Base-by-base conservation (phyloP, 192 early-diverging fungal genomes). In the Coemansia sp. region DNA sequence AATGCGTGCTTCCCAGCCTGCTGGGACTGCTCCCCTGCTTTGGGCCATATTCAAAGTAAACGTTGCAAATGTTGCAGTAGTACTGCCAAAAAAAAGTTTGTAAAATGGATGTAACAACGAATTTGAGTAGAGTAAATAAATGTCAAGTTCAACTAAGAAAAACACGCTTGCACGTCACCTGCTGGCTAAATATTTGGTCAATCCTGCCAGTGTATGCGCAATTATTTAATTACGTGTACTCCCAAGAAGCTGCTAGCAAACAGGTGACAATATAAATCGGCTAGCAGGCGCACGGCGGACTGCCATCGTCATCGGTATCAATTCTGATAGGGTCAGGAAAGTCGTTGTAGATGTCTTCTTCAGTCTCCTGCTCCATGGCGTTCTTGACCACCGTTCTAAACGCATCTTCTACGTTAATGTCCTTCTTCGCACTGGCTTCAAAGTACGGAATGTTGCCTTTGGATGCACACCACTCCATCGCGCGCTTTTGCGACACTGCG, bases 361-460 rank as follows among this genome's bases (percentile, higher is more conserved):
- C 94, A 22, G 89, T 83, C 75, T 98, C 96, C 75, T 97, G 94
- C 64, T 92, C 87, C 71, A 99, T 83, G 20, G 97, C 95, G 62
- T 93, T 95, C 78, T 87, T 92, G 42, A 95, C 96, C 78, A 97
- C 92, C 23, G 92, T 94, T 63, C 91, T 91, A 85, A 99, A 99
- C 47, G 97, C 97, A 61, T 89, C 85, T 56, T 99, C 97, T 25
- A 99, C 97, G 65, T 99, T 98, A 82, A 94, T 96, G 44, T 93
- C 93, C 75, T 95, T 95, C 78, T 98, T 99, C 22, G 97, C 97
- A 60, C 89, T 91, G 7, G 96, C 97, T 82, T 99, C 95, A 87
- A 99, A 99, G 85, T 95, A 97, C 44, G 94, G 95, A 75, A 97
- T 94, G 63, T 89, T 90, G 49, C 94, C 94, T 84, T 97, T 98